Percentiles rank a stretch among this genome's conserved stretches.
Evolutionary conservation across 176 grass and related monocot genomes (phyloP).

Genomic region (Oryza nivara): DNA sequence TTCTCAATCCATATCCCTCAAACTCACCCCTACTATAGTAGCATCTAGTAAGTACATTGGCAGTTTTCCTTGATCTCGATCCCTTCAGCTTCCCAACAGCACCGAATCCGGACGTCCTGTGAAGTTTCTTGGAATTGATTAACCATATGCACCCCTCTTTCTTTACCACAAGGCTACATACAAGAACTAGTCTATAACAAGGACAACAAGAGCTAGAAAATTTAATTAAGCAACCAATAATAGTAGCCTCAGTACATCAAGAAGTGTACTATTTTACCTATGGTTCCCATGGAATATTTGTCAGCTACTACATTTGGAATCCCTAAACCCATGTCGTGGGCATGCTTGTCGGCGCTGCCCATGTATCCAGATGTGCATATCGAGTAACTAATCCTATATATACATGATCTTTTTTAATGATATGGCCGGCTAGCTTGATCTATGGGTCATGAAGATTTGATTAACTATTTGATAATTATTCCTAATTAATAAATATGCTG

Average conservation of each 20-base stretch:
- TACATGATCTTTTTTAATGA: neutral
- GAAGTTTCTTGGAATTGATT: slow-evolving; percentile 16
- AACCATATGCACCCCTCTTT: neutral
- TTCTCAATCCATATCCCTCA: too few species aligned
- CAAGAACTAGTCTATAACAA: neutral
- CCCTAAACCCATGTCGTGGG: slow-evolving; percentile 28
- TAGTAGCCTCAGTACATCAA: slow-evolving; percentile 20
- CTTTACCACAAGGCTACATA: neutral
- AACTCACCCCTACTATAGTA: too few species aligned
- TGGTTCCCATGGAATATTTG: slow-evolving; percentile 43
- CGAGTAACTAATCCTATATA: neutral
- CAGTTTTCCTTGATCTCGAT: neutral
- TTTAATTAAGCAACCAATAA: neutral
- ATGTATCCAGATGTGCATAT: slow-evolving; percentile 8
- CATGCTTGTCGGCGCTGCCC: slow-evolving; percentile 5
- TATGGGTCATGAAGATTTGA: neutral
- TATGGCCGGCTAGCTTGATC: neutral
- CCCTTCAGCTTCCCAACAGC: neutral
- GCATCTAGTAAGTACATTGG: neutral
- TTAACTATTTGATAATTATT: neutral
- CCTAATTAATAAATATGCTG: too few species aligned
- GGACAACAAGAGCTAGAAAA: neutral
- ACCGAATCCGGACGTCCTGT: neutral
- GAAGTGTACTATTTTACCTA: slow-evolving; percentile 14
- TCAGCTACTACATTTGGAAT: slow-evolving; percentile 55